Evolutionary conservation across 768 basidiomycete species (phyloP).

Genomic region (Lentinula boryana): DNA sequence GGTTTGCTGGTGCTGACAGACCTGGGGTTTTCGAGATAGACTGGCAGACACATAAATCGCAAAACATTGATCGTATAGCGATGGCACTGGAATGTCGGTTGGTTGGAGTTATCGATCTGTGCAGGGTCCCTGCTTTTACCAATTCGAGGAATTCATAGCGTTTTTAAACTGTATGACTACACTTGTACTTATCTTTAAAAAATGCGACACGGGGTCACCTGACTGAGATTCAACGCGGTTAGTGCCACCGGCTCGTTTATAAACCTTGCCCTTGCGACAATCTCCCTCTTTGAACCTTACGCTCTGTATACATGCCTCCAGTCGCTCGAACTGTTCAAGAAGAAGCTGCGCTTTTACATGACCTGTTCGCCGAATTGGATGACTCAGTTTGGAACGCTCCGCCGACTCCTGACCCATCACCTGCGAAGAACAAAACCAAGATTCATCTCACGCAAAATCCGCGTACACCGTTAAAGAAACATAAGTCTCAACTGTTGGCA

Average conservation of each 20-base stretch:
- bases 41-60: slow-evolving; percentile 53
- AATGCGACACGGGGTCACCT: neutral
- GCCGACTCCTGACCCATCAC: slow-evolving; percentile 29
- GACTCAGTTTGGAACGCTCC: slow-evolving; percentile 38
- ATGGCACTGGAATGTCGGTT: slow-evolving; percentile 61
- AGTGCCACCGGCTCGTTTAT: neutral
- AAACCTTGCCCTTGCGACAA: neutral
- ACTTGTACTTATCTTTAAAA: neutral
- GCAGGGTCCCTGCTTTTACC: slow-evolving; percentile 28
- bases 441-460: slow-evolving; percentile 10
- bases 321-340: slow-evolving; percentile 29
- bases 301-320: slow-evolving; percentile 24
- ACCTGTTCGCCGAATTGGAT: slow-evolving; percentile 47
- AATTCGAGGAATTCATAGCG: neutral
- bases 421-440: slow-evolving; percentile 18
- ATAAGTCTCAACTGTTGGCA: neutral
- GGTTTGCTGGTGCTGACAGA: slow-evolving; percentile 52
- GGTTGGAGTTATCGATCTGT: slow-evolving; percentile 64
- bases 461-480: slow-evolving; percentile 14
- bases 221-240: neutral
- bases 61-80: slow-evolving; percentile 53
- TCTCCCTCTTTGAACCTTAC: neutral
- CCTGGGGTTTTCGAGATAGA: slow-evolving; percentile 72
- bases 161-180: neutral
- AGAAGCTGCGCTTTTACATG: slow-evolving; percentile 56